These are phyloP conservation scores for Sugiyamaella novakii DNA, from an alignment of 1,139 yeast species.

Conservation along the genomic window DNA sequence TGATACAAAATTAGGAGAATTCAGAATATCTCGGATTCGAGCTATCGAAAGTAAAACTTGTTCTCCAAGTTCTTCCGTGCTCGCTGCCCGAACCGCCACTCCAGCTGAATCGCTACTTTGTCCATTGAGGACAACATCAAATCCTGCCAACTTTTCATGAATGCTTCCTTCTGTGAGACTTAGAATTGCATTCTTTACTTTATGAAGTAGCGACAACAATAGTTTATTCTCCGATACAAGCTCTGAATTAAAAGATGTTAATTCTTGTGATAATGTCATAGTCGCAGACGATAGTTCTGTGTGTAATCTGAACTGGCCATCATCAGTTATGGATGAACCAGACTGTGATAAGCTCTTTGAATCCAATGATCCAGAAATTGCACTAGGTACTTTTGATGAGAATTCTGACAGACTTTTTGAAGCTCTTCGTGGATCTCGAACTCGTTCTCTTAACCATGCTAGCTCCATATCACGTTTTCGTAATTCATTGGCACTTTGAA, in stretches of 20 bases:
- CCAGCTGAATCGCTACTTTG: constrained; percentile 26
- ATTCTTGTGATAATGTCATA: constrained; percentile 9
- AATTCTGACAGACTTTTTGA: constrained; percentile 22
- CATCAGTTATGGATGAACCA: neutral
- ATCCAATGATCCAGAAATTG: constrained; percentile 32
- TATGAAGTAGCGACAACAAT: constrained; percentile 26
- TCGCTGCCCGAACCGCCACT: constrained; percentile 27
- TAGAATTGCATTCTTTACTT: constrained; percentile 23
- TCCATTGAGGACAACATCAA: constrained; percentile 18
- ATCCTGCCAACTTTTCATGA: constrained; percentile 15
- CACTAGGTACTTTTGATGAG: constrained; percentile 21
- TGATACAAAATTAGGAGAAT: constrained; percentile 35
- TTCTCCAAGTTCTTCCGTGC: constrained; percentile 27
- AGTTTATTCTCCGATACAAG: constrained; percentile 31
- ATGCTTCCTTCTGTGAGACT: constrained; percentile 20
- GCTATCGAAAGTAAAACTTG: constrained; percentile 28
- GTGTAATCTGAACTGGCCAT: constrained; percentile 1
- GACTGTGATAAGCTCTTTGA: neutral
- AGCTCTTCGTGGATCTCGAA: constrained; percentile 29
- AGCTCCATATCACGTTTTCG: constrained; percentile 36
- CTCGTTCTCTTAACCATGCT: constrained; percentile 31
- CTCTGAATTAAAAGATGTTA: constrained; percentile 20
- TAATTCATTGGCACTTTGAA: constrained; percentile 35
- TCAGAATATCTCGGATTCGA: constrained; percentile 27
- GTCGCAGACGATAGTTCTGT: neutral